Evolutionary conservation across 179 eudicot genomes (phyloP).

Genomic region (Silene noctiflora): DNA sequence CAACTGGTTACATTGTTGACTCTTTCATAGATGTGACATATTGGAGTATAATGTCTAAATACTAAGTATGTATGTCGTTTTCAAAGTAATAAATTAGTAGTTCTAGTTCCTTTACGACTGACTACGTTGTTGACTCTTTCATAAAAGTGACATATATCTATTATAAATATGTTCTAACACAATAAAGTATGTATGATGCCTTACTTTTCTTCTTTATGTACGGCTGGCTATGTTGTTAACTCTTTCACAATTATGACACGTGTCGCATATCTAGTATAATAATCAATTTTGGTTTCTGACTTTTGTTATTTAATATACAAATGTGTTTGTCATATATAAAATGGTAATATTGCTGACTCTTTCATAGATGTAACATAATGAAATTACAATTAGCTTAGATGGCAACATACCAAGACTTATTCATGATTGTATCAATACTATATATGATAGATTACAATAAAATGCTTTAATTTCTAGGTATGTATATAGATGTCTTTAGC

Average conservation of each 20-base stretch:
- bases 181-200: no score
- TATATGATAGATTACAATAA: neutral
- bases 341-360: neutral
- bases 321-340: neutral
- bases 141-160: no score
- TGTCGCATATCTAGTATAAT: neutral
- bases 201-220: no score
- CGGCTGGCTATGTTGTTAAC: neutral
- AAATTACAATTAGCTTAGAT: neutral
- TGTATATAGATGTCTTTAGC: constrained; percentile 8
- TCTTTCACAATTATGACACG: neutral
- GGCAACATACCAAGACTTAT: neutral
- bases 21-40: neutral
- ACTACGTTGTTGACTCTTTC: neutral
- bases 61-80: neutral
- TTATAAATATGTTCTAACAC: no score
- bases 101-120: neutral
- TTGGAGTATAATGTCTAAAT: no score
- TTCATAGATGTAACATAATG: neutral
- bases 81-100: neutral
- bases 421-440: neutral
- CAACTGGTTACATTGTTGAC: neutral
- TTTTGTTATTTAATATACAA: no score
- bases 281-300: neutral
- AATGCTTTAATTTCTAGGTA: neutral